Base-by-base conservation (phyloP, 2,329 filamentous ascomycete genomes). In the Hypoxylon sp. region DNA sequence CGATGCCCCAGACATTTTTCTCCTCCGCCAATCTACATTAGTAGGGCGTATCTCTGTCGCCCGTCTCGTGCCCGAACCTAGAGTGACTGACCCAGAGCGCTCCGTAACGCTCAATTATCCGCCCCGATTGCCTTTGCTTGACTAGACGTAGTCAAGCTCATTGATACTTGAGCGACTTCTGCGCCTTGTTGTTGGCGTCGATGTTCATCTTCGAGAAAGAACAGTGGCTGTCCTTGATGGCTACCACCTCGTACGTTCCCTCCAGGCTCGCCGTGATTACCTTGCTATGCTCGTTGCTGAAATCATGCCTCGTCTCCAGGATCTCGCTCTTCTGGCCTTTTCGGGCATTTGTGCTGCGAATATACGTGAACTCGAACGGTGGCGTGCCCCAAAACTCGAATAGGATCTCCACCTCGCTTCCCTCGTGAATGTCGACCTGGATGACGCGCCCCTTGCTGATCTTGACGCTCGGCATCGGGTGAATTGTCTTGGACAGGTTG, bases 301-400 rank as follows among this genome's bases (percentile, higher is more conserved):
- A 82, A 67, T 97, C 93, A 65, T 95, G 92, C 67, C 91, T 86
- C 64, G 96, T 97, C 78, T 99, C 96, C 15, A 99, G 81, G 27
- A 99, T 85, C 68, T 88, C 83, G 31, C 88, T 86, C 70, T 87
- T 90, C 74, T 92, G 90, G 1, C 89, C 89, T 77, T 88, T 92
- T 57, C 84, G 89, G 51, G 87, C 88, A 72, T 97, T 97, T 40
- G 91, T 91, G 75, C 89, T 95, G 60, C 95, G 84, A 17, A 92
- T 98, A 74, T 96, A 98, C 55, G 94, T 97, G 72, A 98, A 99
- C 76, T 98, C 95, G 70, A 99, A 99, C 1, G 95, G 95, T 60
- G 95, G 92, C 4, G 91, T 93, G 54, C 96, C 95, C 79, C 90
- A 93, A 77, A 99, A 99, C 69, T 97, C 91, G 68, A 99, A 98